These are phyloP conservation scores for Sphagnum magellanicum DNA, from an alignment of 228 moss, liverwort and hornwort genomes.

Conservation along the genomic window DNA sequence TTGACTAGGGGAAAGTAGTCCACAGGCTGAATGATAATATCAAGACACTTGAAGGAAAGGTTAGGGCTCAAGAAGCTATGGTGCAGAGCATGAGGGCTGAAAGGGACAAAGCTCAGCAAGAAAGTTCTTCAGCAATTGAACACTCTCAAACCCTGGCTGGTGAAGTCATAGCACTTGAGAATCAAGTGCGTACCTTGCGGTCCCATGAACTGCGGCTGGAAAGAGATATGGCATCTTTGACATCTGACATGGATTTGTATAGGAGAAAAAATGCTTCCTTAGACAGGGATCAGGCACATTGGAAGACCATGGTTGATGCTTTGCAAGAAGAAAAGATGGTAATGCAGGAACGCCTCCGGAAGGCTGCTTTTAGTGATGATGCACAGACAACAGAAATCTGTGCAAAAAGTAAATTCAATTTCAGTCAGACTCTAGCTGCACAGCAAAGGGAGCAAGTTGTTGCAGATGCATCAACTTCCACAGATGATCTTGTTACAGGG, in stretches of 20 bases:
- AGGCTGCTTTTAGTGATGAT: slow-evolving; percentile 10
- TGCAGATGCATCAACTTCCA: slow-evolving; percentile 31
- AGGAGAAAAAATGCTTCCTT: slow-evolving; percentile 47
- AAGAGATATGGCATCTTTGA: slow-evolving; percentile 53
- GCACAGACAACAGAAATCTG: slow-evolving; percentile 5
- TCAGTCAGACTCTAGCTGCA: slow-evolving; percentile 7
- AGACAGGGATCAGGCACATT: slow-evolving; percentile 78
- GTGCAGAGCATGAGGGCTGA: slow-evolving; percentile 57
- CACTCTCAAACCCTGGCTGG: slow-evolving; percentile 85
- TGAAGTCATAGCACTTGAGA: slow-evolving; percentile 86
- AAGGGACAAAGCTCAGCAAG: slow-evolving; percentile 78
- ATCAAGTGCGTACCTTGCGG: slow-evolving; percentile 72
- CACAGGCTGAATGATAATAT: slow-evolving; percentile 71
- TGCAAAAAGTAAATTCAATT: neutral
- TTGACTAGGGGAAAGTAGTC: slow-evolving; percentile 64
- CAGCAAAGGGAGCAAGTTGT: slow-evolving; percentile 2
- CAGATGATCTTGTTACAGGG: slow-evolving; percentile 25
- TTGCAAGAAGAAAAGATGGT: slow-evolving; percentile 49
- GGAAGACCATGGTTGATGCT: slow-evolving; percentile 54
- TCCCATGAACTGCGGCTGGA: slow-evolving; percentile 85
- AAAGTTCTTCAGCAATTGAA: slow-evolving; percentile 65
- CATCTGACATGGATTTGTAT: slow-evolving; percentile 49
- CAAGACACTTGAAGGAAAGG: slow-evolving; percentile 52
- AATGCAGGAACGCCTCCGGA: slow-evolving; percentile 30
- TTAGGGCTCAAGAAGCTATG: slow-evolving; percentile 64